Conservation (phyloP, 257 asterid genomes). For the Capsicum pubescens region DNA sequence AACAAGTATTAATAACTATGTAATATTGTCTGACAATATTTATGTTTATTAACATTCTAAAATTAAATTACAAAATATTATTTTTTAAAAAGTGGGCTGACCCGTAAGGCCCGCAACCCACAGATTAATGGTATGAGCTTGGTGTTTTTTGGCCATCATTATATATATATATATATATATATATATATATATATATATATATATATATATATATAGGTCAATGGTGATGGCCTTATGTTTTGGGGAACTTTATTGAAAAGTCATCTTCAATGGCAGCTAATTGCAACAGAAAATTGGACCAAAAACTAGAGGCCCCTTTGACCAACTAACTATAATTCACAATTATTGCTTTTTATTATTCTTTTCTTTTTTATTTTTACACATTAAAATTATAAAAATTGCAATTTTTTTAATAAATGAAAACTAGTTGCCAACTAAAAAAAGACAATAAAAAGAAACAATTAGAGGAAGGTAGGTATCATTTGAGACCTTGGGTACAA, state of each 20-base stretch:
- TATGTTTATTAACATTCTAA: no score
- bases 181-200: not conserved
- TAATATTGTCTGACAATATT: no score
- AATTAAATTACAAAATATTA: no score
- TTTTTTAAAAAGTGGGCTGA: no score
- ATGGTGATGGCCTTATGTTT: not conserved
- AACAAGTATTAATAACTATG: no score
- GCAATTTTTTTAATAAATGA: not conserved
- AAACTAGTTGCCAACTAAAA: constrained; percentile 15
- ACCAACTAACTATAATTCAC: not conserved
- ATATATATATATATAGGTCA: not conserved
- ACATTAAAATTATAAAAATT: not conserved
- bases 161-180: not conserved
- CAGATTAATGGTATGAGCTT: no score
- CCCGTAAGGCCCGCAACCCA: no score
- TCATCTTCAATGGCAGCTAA: constrained; percentile 27
- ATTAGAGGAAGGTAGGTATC: not conserved
- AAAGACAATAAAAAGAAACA: not conserved
- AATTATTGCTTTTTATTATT: not conserved
- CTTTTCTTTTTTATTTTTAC: not conserved
- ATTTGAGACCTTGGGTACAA: not conserved
- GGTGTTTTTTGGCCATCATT: no score
- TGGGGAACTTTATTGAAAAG: not conserved
- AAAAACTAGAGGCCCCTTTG: not conserved
- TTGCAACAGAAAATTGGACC: constrained; percentile 8